These are phyloP conservation scores for Brassica hybrid DNA, from an alignment of 441 rosid genomes.

Conservation along the genomic window DNA sequence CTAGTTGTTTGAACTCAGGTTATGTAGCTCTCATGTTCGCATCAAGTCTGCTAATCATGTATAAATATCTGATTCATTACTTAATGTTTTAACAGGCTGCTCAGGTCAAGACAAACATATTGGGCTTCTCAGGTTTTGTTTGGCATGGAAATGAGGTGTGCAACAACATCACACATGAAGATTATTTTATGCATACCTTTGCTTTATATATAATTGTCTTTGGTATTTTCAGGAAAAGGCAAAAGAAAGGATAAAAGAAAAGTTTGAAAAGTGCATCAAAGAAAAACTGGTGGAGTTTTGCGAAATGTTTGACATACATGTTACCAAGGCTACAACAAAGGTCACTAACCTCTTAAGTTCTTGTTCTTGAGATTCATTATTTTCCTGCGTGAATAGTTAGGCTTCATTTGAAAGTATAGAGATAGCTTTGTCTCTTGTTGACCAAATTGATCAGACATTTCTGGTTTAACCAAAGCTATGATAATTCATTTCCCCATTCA, in stretches of 20 bases:
- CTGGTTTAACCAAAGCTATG: constrained; percentile 12
- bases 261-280: constrained; percentile 83
- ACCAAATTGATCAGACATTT: constrained; percentile 19
- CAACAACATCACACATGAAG: constrained; percentile 10
- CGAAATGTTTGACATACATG: constrained; percentile 74
- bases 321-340: constrained; percentile 72
- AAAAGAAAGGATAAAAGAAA: constrained; percentile 78
- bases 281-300: constrained; percentile 86
- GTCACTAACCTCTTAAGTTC: constrained; percentile 36
- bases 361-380: constrained; percentile 19
- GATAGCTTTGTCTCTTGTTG: constrained; percentile 16
- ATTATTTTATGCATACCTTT: constrained; percentile 10
- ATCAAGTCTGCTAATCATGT: constrained; percentile 31
- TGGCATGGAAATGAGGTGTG: constrained; percentile 93
- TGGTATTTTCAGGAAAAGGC: constrained; percentile 74
- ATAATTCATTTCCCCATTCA: constrained; percentile 14
- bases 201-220: constrained; percentile 14
- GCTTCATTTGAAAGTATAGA: constrained; percentile 7
- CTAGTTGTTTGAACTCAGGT: neutral
- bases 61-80: constrained; percentile 21
- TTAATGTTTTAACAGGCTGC: constrained; percentile 70
- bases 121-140: constrained; percentile 91
- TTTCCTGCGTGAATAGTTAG: constrained; percentile 10
- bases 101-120: constrained; percentile 82
- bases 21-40: neutral